A percentile compares a stretch with the other conserved stretches of the same genome.
Conservation (phyloP, 257 asterid species). For the Ajuga chamaepitys region DNA sequence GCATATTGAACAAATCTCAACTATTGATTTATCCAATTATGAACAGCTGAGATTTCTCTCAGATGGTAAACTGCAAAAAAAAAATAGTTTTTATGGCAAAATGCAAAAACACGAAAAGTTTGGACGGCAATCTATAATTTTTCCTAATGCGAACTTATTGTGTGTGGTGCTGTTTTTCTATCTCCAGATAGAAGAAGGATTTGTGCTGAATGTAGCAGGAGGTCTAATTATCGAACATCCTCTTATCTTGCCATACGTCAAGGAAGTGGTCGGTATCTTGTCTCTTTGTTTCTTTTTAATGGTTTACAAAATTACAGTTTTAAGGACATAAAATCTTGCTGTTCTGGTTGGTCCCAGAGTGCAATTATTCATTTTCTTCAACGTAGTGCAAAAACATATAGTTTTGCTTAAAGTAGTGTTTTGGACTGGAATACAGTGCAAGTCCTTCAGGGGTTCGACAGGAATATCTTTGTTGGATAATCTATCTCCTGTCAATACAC, state of each 20-base stretch:
- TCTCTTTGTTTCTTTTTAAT: background rate
- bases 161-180: background rate
- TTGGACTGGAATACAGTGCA: background rate
- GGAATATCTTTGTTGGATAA: no score
- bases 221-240: constrained; percentile 92
- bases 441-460: background rate
- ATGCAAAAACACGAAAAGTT: no score
- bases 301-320: background rate
- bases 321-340: background rate
- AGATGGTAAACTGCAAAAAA: no score
- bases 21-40: no score
- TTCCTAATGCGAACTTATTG: background rate
- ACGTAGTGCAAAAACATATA: no score
- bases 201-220: constrained; percentile 85
- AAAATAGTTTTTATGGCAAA: no score
- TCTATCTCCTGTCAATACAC: no score
- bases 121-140: no score
- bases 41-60: no score
- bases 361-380: background rate
- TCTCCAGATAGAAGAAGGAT: constrained; percentile 78
- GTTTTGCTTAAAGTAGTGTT: no score
- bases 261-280: constrained; percentile 61
- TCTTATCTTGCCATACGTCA: constrained; percentile 62
- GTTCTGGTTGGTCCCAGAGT: background rate
- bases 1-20: no score